Conservation (phyloP, 768 basidiomycete species). For the Leccinum fibrillosum region DNA sequence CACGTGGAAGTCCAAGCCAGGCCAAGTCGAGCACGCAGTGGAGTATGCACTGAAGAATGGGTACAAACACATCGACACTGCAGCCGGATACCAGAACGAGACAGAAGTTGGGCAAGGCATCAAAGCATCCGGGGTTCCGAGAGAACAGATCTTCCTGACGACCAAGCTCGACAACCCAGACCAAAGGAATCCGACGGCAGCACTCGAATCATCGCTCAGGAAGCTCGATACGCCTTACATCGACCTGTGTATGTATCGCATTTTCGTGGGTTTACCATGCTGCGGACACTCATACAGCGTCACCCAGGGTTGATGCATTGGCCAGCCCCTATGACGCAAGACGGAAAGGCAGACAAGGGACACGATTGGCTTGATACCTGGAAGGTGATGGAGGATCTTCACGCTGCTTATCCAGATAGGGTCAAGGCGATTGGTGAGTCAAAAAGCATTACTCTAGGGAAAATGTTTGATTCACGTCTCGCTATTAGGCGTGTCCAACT, state of each 20-base stretch:
- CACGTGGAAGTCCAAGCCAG: constrained; percentile 77
- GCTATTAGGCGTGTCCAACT: constrained; percentile 61
- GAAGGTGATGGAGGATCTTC: constrained; percentile 70
- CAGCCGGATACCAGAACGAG: constrained; percentile 71
- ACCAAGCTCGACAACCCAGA: constrained; percentile 67
- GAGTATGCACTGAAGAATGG: constrained; percentile 69
- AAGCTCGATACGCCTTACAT: constrained; percentile 72
- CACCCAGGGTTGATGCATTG: constrained; percentile 74
- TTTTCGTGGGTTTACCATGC: background rate
- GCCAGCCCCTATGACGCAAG: constrained; percentile 70
- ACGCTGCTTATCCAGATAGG: constrained; percentile 64
- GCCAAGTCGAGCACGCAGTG: constrained; percentile 71
- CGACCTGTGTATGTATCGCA: constrained; percentile 58
- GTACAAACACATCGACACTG: constrained; percentile 73
- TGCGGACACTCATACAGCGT: background rate
- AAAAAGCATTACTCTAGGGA: background rate
- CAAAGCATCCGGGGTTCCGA: constrained; percentile 64
- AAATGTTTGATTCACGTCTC: background rate
- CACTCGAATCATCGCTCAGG: constrained; percentile 67
- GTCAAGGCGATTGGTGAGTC: constrained; percentile 68
- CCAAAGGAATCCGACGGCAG: constrained; percentile 55
- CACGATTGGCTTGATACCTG: constrained; percentile 74
- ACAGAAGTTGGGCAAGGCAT: constrained; percentile 80
- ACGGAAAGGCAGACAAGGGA: constrained; percentile 50
- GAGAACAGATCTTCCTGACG: constrained; percentile 77